Percentiles rank a stretch among this genome's conserved stretches.
phyloP scores from a whole-genome alignment of 1,284 basidiomycete species.

The Ustilago hordei region DNA sequence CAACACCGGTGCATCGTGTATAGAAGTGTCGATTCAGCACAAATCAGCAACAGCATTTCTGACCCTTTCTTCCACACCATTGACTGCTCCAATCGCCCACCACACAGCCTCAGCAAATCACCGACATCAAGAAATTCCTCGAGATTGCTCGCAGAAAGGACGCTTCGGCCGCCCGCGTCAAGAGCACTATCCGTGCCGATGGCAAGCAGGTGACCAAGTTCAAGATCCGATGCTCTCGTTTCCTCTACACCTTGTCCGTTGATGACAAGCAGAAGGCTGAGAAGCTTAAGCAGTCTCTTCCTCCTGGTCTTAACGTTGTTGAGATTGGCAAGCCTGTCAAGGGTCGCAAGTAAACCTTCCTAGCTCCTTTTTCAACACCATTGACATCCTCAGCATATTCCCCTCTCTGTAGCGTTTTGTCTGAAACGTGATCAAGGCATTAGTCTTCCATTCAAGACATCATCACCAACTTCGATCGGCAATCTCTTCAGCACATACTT shows the following conservation, averaged over 20 bases:
- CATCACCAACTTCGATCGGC: not conserved
- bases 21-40: not conserved
- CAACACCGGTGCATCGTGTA: not conserved
- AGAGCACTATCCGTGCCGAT: constrained; percentile 86
- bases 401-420: not conserved
- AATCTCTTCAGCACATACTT: not conserved
- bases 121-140: constrained; percentile 99
- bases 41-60: constrained; percentile 18
- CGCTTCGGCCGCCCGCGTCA: constrained; percentile 90
- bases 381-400: not conserved
- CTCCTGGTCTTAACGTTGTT: constrained; percentile 76
- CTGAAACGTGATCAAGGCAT: constrained; percentile 9
- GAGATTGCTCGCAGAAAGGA: constrained; percentile 87
- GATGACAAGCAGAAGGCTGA: constrained; percentile 98
- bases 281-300: constrained; percentile 94
- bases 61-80: not conserved
- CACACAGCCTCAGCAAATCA: constrained; percentile 91
- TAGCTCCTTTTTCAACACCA: constrained; percentile 9
- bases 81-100: not conserved
- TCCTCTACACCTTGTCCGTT: constrained; percentile 96
- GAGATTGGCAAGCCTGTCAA: constrained; percentile 58
- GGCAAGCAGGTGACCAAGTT: constrained; percentile 85
- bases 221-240: constrained; percentile 97
- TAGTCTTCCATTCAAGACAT: constrained; percentile 18
- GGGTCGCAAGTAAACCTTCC: constrained; percentile 49